A percentile compares a stretch with the other conserved stretches of the same genome.
These are phyloP conservation scores for Beverwykella pulmonaria DNA, from an alignment of 495 filamentous ascomycete genomes.

Conservation along the genomic window DNA sequence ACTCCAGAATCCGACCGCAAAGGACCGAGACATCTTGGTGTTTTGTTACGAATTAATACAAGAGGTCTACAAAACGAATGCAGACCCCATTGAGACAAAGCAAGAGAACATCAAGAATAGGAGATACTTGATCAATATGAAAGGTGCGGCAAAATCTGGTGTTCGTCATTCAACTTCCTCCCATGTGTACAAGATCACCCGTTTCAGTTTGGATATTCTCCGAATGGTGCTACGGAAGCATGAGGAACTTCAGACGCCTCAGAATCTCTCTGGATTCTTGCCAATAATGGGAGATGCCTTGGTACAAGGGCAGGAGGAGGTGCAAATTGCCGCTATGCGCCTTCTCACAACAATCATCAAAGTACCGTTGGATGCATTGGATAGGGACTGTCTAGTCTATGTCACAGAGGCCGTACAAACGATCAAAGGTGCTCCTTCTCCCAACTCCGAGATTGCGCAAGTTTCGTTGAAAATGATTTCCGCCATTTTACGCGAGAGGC, in stretches of 20 bases:
- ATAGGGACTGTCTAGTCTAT: conserved; percentile 73
- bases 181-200: conserved; percentile 78
- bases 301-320: conserved; percentile 80
- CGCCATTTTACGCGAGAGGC: conserved; percentile 79
- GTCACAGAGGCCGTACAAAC: conserved; percentile 79
- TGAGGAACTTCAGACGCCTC: conserved; percentile 72
- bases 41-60: conserved; percentile 95
- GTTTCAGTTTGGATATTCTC: conserved; percentile 84
- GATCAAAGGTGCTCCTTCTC: conserved; percentile 74
- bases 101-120: conserved; percentile 60
- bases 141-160: conserved; percentile 69
- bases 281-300: conserved; percentile 86
- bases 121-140: conserved; percentile 74
- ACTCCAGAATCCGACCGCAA: conserved; percentile 72
- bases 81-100: conserved; percentile 46
- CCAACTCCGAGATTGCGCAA: conserved; percentile 78
- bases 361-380: conserved; percentile 72
- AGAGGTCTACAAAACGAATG: conserved; percentile 67
- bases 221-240: conserved; percentile 80
- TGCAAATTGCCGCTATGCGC: conserved; percentile 80
- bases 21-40: conserved; percentile 75
- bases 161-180: conserved; percentile 68
- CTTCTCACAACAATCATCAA: conserved; percentile 82
- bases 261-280: conserved; percentile 80
- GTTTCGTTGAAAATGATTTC: conserved; percentile 84